Conservation (phyloP, 208 protist genomes). For the Trypanosoma boissoni region DNA sequence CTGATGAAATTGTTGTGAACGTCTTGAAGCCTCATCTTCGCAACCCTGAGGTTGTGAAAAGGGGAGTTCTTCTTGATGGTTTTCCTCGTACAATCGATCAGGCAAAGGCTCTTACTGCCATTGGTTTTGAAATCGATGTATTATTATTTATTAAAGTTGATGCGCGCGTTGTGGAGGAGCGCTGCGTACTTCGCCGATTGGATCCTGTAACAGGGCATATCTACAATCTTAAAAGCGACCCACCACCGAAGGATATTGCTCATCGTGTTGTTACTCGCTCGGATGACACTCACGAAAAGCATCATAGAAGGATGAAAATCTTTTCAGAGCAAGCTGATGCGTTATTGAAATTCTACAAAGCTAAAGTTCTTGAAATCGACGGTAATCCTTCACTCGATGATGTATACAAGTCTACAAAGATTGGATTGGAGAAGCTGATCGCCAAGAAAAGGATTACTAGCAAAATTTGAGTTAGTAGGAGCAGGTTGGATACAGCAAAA, state of each 20-base stretch:
- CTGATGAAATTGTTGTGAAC: slow-evolving; percentile 73
- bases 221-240: slow-evolving; percentile 76
- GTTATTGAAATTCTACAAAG: slow-evolving; percentile 52
- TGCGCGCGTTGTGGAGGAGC: slow-evolving; percentile 40
- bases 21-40: slow-evolving; percentile 55
- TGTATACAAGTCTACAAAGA: slow-evolving; percentile 39
- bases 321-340: slow-evolving; percentile 59
- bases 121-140: slow-evolving; percentile 63
- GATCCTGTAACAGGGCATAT: slow-evolving; percentile 73
- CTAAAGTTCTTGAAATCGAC: slow-evolving; percentile 56
- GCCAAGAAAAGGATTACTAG: slow-evolving; percentile 1
- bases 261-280: slow-evolving; percentile 74
- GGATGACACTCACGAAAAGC: slow-evolving; percentile 79
- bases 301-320: slow-evolving; percentile 64
- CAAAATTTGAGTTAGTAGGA: slow-evolving; percentile 14
- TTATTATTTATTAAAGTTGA: slow-evolving; percentile 73
- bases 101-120: slow-evolving; percentile 54
- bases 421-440: slow-evolving; percentile 29
- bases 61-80: slow-evolving; percentile 90
- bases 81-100: slow-evolving; percentile 92
- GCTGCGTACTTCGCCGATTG: slow-evolving; percentile 56
- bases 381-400: slow-evolving; percentile 42
- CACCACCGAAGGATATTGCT: slow-evolving; percentile 61
- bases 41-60: slow-evolving; percentile 30
- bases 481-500: neutral